These are phyloP conservation scores for Tricholoma hemisulphureum DNA, from an alignment of 768 basidiomycete genomes.

Conservation along the genomic window DNA sequence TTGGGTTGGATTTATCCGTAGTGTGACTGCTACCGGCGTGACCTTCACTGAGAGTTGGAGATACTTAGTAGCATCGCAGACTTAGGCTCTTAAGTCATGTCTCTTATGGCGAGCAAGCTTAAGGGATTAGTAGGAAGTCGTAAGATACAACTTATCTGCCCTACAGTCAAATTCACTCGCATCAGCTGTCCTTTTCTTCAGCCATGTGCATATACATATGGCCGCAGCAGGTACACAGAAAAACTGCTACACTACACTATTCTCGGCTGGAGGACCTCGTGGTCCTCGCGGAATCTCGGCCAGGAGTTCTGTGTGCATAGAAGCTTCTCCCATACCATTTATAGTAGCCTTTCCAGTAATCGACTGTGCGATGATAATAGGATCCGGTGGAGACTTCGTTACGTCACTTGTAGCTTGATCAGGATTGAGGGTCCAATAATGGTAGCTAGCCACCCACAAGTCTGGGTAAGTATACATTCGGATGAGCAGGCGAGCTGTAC, in stretches of 20 bases:
- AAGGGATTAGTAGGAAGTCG: too few relatives aligned
- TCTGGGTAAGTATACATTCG: background rate
- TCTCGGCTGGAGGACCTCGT: background rate
- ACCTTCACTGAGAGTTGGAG: too few relatives aligned
- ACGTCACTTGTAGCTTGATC: slow-evolving; percentile 40
- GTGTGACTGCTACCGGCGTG: too few relatives aligned
- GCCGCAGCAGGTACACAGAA: background rate
- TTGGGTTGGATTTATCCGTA: too few relatives aligned
- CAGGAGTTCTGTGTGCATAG: background rate
- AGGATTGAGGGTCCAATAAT: slow-evolving; percentile 55
- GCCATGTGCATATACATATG: too few relatives aligned
- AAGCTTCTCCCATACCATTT: background rate
- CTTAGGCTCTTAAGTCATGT: too few relatives aligned
- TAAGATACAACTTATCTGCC: too few relatives aligned
- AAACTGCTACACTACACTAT: background rate
- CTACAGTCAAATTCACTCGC: too few relatives aligned
- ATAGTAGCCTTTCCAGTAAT: background rate
- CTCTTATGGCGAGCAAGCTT: too few relatives aligned
- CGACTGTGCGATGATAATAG: slow-evolving; percentile 22
- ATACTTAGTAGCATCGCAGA: too few relatives aligned
- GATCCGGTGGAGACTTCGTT: slow-evolving; percentile 41
- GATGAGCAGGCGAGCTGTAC: background rate
- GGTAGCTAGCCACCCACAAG: slow-evolving; percentile 30
- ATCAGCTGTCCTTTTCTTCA: too few relatives aligned
- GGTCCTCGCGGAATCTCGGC: background rate